Evolutionary conservation across 2,329 filamentous ascomycete genomes (phyloP), one percentile per base, ranked within the genome.

Genomic region (Escovopsis sp.): DNA sequence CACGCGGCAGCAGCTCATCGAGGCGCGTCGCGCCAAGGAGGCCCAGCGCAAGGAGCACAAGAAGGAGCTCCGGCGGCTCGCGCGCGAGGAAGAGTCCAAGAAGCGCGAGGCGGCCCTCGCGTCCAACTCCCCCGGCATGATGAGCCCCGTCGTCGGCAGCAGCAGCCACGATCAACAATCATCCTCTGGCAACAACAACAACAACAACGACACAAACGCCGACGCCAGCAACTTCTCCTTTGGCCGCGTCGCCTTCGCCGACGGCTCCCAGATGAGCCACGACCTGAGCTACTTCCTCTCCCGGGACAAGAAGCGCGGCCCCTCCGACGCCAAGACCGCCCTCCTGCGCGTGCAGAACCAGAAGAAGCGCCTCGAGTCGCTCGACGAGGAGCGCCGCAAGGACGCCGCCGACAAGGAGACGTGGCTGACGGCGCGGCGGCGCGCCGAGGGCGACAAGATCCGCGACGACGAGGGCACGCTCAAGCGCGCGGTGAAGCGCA

Each of bases 401-500:
- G 83, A 93, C 40, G 79, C 96, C 31, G 76, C 86, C 41, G 84
- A 94, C 58, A 96, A 96, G 65, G 88, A 98, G 49, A 66, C 78
- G 39, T 98, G 90, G 90, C 66, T 94, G 39, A 88, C 82, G 33
- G 90, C 90, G 3, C 80, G 88, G 58, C 84, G 85, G 58, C 76
- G 81, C 17, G 85, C 80, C 2, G 83, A 93, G 54, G 90, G 90
- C 33, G 87, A 94, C 52, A 82, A 84, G 53, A 79, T 94, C 25
- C 76, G 76, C 40, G 86, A 96, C 51, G 85, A 94, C 54, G 84
- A 85, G 43, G 75, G 72, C 31, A 61, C 94, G 38, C 68, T 98
- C 19, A 94, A 94, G 68, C 94, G 94, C 67, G 82, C 87, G 0
- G 66, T 96, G 45, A 94, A 94, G 70, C 77, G 88, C 45, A 92